A percentile compares a stretch with the other conserved stretches of the same genome.
These are phyloP conservation scores for Alloteropsis semialata DNA, from an alignment of 176 grass and related monocot species.

Conservation along the genomic window DNA sequence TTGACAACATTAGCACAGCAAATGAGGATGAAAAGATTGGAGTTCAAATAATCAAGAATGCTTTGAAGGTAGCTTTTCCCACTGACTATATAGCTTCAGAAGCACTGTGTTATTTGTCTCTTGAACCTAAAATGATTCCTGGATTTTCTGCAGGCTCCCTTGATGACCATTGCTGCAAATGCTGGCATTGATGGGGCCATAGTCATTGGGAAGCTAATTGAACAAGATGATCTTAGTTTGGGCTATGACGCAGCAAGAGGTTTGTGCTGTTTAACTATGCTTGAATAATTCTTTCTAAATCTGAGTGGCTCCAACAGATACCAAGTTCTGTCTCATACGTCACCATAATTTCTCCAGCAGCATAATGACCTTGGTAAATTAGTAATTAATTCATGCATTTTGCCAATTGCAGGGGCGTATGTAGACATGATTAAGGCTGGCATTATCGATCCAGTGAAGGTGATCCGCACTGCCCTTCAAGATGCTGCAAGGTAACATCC, in stretches of 20 bases:
- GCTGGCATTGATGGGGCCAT: conserved; percentile 74
- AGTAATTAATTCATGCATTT: conserved; percentile 16
- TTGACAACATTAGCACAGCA: conserved; percentile 68
- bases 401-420: conserved; percentile 64
- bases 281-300: not conserved
- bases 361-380: not conserved
- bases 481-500: conserved; percentile 76
- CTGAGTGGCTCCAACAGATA: not conserved
- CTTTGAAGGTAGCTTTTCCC: conserved; percentile 67
- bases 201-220: conserved; percentile 80
- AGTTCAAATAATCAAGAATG: conserved; percentile 88
- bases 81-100: conserved; percentile 11
- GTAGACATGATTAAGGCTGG: conserved; percentile 94
- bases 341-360: conserved; percentile 2
- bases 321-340: not conserved
- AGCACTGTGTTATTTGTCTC: not conserved
- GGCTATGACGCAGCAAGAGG: conserved; percentile 95
- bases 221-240: conserved; percentile 74
- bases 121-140: not conserved
- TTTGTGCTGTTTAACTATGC: conserved; percentile 26
- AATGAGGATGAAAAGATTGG: conserved; percentile 87
- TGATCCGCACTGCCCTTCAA: conserved; percentile 79
- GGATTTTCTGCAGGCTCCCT: conserved; percentile 61
- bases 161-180: conserved; percentile 77
- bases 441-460: conserved; percentile 86